Base-by-base conservation (phyloP, 768 basidiomycete species). In the Tremella fuciformis region DNA sequence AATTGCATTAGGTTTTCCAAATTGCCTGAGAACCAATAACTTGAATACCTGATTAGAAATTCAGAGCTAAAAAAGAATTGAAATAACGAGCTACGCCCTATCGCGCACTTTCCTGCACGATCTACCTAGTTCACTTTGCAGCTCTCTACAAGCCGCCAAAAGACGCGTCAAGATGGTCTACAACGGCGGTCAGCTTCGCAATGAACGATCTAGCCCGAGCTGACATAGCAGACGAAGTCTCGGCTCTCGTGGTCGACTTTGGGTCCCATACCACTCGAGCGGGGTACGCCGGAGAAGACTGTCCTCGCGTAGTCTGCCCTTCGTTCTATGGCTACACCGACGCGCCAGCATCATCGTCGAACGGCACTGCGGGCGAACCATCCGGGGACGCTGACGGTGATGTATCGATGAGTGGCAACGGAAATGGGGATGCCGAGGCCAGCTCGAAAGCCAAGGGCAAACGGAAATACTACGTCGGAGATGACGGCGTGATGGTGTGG, bases 271-370 rank as follows among this genome's bases (percentile, higher is more conserved):
- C 91, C 8, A 80, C 93, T 54, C 86, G 96, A 74, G 91, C 91
- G 11, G 96, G 96, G 53, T 96, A 98, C 77, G 94, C 96, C 11
- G 96, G 96, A 47, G 94, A 98, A 78, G 96, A 98, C 71, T 84
- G 88, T 11, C 96, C 96, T 16, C 90, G 91, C 78, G 88, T 89
- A 16, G 85, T 97, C 61, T 84, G 94, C 63, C 88, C 96, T 8
- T 88, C 92, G 2, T 82, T 84, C 44, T 98, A 91, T 77, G 93
- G 93, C 29, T 92, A 85, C 76, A 82, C 82, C 41, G 70, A 74
- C 6, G 62, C 66, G 15, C 53, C 65, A 1, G 52, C 55, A 11
- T 53, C 67, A 6, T 47, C 64, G 13, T 51, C 60, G 16, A 53
- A 47, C 7, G 53, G 60, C 0, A 22, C 57, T 13, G 34, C 64